These are phyloP conservation scores for Musa beccarii DNA, from an alignment of 176 grass and related monocot genomes.

Conservation along the genomic window DNA sequence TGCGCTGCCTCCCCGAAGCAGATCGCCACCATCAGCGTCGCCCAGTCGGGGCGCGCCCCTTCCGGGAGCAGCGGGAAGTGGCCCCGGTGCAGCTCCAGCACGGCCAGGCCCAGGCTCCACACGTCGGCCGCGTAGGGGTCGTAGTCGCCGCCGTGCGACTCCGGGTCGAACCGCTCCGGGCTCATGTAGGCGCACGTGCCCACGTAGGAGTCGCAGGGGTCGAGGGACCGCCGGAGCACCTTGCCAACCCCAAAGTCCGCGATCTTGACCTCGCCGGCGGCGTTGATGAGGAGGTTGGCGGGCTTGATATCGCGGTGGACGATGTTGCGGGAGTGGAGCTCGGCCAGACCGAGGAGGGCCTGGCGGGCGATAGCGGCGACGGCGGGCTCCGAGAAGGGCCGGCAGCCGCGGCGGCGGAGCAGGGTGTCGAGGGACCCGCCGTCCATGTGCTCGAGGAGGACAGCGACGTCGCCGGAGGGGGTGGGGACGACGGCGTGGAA, in stretches of 20 bases:
- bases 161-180: slow-evolving; percentile 76
- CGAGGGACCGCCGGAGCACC: slow-evolving; percentile 49
- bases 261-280: slow-evolving; percentile 64
- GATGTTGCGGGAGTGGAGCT: slow-evolving; percentile 54
- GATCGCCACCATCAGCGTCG: slow-evolving; percentile 83
- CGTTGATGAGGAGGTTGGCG: slow-evolving; percentile 53
- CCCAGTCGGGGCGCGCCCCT: slow-evolving; percentile 74
- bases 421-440: slow-evolving; percentile 54
- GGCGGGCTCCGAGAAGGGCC: slow-evolving; percentile 46
- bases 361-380: slow-evolving; percentile 63
- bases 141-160: slow-evolving; percentile 62
- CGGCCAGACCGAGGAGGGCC: slow-evolving; percentile 41
- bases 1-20: slow-evolving; percentile 66
- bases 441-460: slow-evolving; percentile 54
- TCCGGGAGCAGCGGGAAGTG: slow-evolving; percentile 80
- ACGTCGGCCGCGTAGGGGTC: slow-evolving; percentile 89
- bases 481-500: slow-evolving; percentile 47
- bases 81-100: slow-evolving; percentile 67
- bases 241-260: slow-evolving; percentile 76
- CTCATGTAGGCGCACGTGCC: slow-evolving; percentile 90
- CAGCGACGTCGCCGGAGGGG: slow-evolving; percentile 12
- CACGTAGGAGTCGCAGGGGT: slow-evolving; percentile 77
- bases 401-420: slow-evolving; percentile 29
- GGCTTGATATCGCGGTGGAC: slow-evolving; percentile 91
- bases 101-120: slow-evolving; percentile 63